Conservation (phyloP, 306 rosid species). For the Potentilla sterilis region DNA sequence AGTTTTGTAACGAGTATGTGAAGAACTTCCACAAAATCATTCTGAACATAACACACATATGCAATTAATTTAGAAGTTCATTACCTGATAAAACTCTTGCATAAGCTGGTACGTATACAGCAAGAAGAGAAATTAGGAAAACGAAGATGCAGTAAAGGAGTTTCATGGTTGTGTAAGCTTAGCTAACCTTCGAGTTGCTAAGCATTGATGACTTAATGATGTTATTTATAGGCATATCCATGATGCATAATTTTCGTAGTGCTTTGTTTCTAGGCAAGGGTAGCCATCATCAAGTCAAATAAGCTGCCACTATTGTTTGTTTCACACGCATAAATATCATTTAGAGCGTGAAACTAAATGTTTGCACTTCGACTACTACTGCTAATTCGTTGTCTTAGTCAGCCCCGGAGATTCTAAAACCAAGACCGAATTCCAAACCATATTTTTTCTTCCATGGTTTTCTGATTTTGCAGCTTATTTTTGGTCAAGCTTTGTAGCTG, state of each 20-base stretch:
- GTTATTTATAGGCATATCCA: background rate
- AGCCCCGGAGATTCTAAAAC: background rate
- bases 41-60: too few relatives aligned
- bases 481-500: background rate
- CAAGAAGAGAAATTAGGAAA: background rate
- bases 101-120: background rate
- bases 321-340: background rate
- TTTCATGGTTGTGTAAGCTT: conserved; percentile 2
- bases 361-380: background rate
- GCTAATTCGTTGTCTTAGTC: background rate
- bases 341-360: background rate
- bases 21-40: too few relatives aligned
- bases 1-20: too few relatives aligned
- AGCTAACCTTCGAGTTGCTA: background rate
- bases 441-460: background rate
- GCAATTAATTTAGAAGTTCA: too few relatives aligned
- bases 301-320: background rate
- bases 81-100: conserved; percentile 20
- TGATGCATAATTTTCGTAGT: background rate
- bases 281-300: background rate
- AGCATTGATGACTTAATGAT: background rate
- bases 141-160: background rate
- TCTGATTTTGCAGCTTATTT: background rate
- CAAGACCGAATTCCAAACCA: background rate
- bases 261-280: background rate